Evolutionary conservation across 495 filamentous ascomycete genomes (phyloP), one percentile per base, ranked within the genome.

Genomic region (Jackrogersella multiformis): DNA sequence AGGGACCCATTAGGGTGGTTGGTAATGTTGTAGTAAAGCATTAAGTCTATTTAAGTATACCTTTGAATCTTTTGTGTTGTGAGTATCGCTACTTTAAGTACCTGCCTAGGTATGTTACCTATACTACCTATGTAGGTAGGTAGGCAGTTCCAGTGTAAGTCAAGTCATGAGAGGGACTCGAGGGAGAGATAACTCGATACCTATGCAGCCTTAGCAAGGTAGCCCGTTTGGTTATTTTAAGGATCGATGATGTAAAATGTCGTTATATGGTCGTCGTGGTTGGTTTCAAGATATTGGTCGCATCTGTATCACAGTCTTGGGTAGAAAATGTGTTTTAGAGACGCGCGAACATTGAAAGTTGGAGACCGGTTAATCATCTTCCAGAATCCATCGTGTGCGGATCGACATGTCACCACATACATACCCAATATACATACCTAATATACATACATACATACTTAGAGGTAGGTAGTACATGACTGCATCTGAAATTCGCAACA

Each of bases 1-100:
- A 67, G 45, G 54, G 64, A 35, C 8, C 57, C 21, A 55, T 60
- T 41, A 46, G 21, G 56, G 64, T 67, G 56, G 64, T 61, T 67
- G 63, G 55, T 60, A 65, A 64, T 64, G 45, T 57, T 51, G 45
- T 52, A 36, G 54, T 52, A 57, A 48, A 16, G 24, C 28, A 36
- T 35, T 46, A 46, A 12, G 20, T 24, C 13, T 46, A n/a, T 46
- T 24, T 26, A 12, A 13, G 32, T 35, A 42, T 42, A 10, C 18
- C 12, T 20, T 42, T 20, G 39, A 20, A 6, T 18, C 18, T 42
- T 7, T 4, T 46, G 13, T n/a, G 42, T 46, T 46, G 42, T 46
- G 42, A 21, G 20, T 46, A 46, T 26, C 2, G 3, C 4, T 45
- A 24, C 7, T 4, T 8, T 42, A 42, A 7, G 16, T 42, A 15